phyloP scores from a whole-genome alignment of 2,329 filamentous ascomycete genomes.

The Berkeleyomyces rouxiae region DNA sequence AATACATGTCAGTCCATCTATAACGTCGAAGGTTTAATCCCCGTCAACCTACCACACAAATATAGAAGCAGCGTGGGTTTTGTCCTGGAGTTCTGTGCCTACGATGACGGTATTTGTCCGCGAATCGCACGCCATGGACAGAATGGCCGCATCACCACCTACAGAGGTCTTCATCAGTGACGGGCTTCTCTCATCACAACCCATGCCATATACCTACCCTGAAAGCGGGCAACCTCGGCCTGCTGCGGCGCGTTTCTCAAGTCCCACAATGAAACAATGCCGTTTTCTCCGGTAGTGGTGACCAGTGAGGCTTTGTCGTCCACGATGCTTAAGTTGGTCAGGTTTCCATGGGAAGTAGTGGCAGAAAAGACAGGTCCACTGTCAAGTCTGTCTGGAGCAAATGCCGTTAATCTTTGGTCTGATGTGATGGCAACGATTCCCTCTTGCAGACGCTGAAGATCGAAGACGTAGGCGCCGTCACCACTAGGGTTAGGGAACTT shows the following conservation, averaged over 20 bases:
- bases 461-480: slow-evolving; percentile 10
- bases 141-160: slow-evolving; percentile 28
- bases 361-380: slow-evolving; percentile 26
- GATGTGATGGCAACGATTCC: slow-evolving; percentile 8
- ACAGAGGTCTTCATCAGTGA: not conserved
- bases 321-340: slow-evolving; percentile 44
- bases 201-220: slow-evolving; percentile 20
- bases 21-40: not conserved
- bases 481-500: slow-evolving; percentile 12
- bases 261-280: slow-evolving; percentile 50
- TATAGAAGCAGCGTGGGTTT: slow-evolving; percentile 43
- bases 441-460: slow-evolving; percentile 7
- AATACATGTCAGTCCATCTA: not conserved
- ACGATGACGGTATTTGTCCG: slow-evolving; percentile 45
- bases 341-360: slow-evolving; percentile 38
- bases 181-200: not conserved
- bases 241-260: slow-evolving; percentile 29
- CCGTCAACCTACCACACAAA: slow-evolving; percentile 36
- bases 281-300: slow-evolving; percentile 56
- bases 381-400: slow-evolving; percentile 24
- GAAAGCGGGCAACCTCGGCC: slow-evolving; percentile 28
- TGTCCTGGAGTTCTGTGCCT: slow-evolving; percentile 55
- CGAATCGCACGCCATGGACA: slow-evolving; percentile 47
- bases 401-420: slow-evolving; percentile 8
- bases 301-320: slow-evolving; percentile 36